Evolutionary conservation across 345 rosid genomes (phyloP), one percentile per base, ranked within the genome.

Genomic region (Citrus medica): DNA sequence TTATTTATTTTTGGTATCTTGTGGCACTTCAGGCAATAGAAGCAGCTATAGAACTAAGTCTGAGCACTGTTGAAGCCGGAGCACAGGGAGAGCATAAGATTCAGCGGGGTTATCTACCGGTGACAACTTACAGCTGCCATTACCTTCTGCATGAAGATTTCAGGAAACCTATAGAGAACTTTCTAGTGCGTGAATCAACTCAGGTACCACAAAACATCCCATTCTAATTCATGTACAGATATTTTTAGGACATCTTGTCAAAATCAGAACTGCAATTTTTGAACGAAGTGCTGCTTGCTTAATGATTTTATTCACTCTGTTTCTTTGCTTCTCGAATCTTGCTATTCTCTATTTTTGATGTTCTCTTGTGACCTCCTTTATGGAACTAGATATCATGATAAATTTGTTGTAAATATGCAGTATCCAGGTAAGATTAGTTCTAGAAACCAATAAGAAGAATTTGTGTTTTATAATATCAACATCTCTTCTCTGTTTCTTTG

Each of bases 11-110:
- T 30, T n/a, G 63, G 55, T 53, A 19, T 51, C 30, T 51, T 19
- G 33, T 76, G 73, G 62, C 32, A 21, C 65, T 21, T 25, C 84
- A 94, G 98, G 98, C 97, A 67, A 94, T 94, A 55, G 98, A 94
- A 87, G 98, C 97, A 70, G 98, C 94, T 1, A 92, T 94, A 55
- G 97, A 94, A 77, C 91, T 92, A 73, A 82, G 89, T 80, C 85
- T 94, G 19, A 85, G 78, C 40, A 87, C 97, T 1, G 99, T 95
- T 22, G 99, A 95, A 85, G 99, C 99, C 7, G 98, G 99, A 84
- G 99, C 99, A 72, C 99, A 95, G 77, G 99, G 99, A 14, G 99
- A 95, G 83, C 99, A 95, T 77, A 95, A 95, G 85, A 91, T 95
- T 77, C 97, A 92, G 76, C 92, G 99, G 1, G 99, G 99, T 56